Base-by-base conservation (phyloP, 1,139 yeast genomes). In the Zygoascus sp. region DNA sequence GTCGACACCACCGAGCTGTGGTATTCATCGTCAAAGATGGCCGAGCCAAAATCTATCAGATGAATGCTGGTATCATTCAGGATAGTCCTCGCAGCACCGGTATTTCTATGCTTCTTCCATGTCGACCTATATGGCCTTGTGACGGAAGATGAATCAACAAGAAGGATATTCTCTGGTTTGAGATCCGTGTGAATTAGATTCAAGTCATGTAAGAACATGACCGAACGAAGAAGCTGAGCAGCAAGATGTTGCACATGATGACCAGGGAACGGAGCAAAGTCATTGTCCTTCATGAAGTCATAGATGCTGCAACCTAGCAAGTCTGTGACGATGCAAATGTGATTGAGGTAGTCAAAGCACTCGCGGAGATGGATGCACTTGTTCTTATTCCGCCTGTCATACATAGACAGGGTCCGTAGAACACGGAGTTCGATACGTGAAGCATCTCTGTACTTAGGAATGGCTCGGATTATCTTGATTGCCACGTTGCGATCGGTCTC, bases 41-140 rank as follows among this genome's bases (percentile, higher is more conserved):
- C 97, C 46, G 94, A 82, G 16, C 98, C 99, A 66, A 92, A 94
- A 68, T 94, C 99, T 56, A 94, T 94, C 36, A 92, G 79, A 63
- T 87, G 90, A 45, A 92, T 87, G 53, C 80, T 75, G 1, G 97
- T 95, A 61, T 85, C 80, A 44, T 75, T 76, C 52, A 94, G 70
- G n/a, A 86, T 71, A 56, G 75, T 76, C 22, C 46, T 34, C 19
- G 17, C 27, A 10, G 30, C 28, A 16, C 25, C 40, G 13, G 42
- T 25, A 57, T 39, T 30, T 21, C 32, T 39, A 60, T 50, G 65
- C 58, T 52, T 57, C 60, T 53, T 58, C 45, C 45, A 42, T 4
- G 35, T 25, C 4, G 40, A 30, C 20, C 36, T 40, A 60, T 49
- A 50, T 6, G 55, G 50, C 40, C 32, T 32, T 5, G 53, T 37